Evolutionary conservation across 1,284 basidiomycete genomes (phyloP).

Genomic region (Cryptococcus sp.): DNA sequence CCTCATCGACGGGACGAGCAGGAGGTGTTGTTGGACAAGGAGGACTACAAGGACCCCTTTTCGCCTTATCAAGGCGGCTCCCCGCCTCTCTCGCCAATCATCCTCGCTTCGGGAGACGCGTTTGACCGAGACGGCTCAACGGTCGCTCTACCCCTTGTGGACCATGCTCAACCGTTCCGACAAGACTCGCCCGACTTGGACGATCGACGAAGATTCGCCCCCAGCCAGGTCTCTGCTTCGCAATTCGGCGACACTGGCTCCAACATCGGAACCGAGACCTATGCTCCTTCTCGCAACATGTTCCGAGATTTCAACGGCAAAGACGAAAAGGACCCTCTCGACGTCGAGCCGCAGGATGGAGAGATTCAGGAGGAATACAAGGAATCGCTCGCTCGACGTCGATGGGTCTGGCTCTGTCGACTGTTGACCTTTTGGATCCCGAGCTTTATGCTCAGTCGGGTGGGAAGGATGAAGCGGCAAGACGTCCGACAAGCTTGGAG

Average conservation of each 20-base stretch:
- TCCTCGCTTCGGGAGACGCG: slow-evolving; percentile 51
- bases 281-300: slow-evolving; percentile 91
- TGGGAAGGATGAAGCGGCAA: slow-evolving; percentile 86
- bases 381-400: slow-evolving; percentile 68
- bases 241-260: slow-evolving; percentile 70
- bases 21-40: slow-evolving; percentile 41
- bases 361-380: slow-evolving; percentile 83
- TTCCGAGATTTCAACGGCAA: slow-evolving; percentile 74
- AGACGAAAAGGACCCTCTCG: slow-evolving; percentile 66
- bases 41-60: slow-evolving; percentile 61
- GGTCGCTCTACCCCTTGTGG: slow-evolving; percentile 61
- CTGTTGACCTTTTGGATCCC: slow-evolving; percentile 90
- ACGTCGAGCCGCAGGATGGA: slow-evolving; percentile 71
- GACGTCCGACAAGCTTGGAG: slow-evolving; percentile 96
- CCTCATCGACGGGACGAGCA: slow-evolving; percentile 53
- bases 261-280: slow-evolving; percentile 78
- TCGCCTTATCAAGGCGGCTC: slow-evolving; percentile 68
- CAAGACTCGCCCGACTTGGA: slow-evolving; percentile 55
- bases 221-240: slow-evolving; percentile 62
- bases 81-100: slow-evolving; percentile 29
- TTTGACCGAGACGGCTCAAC: slow-evolving; percentile 38
- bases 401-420: slow-evolving; percentile 87
- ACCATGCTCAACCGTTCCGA: slow-evolving; percentile 69
- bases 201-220: slow-evolving; percentile 54
- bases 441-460: slow-evolving; percentile 59